Evolutionary conservation across 2,329 filamentous ascomycete species (phyloP), one percentile per base, ranked within the genome.

Genomic region (Neocatenulostroma microsporum): DNA sequence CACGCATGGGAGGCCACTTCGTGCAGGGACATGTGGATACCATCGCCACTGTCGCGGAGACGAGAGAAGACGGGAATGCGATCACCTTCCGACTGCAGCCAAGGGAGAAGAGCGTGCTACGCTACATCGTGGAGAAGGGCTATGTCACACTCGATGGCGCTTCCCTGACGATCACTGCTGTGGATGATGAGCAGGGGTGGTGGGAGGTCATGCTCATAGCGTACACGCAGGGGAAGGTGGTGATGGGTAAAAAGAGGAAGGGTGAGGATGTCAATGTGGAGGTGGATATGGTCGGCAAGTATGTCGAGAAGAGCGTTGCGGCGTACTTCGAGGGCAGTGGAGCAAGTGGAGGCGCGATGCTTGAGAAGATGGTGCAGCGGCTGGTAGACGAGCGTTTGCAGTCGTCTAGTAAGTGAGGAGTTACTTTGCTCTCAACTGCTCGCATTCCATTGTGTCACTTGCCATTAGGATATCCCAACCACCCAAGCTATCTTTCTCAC

Each of bases 21-120:
- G 89, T 96, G 21, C 93, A 98, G 66, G 91, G 91, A 26, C 91
- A 98, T 62, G 89, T 98, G 42, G 93, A 98, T 63, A 89, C 86
- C 9, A 78, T 82, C 25, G 91, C 89, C 0, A 75, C 73, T 28
- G 83, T 98, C 42, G 57, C 80, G 26, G 74, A 75, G 28, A 74
- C 83, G 23, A 79, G 74, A 13, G 78, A 80, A 3, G 91, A 98
- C 62, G 87, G 89, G 39, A 94, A 96, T 64, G 85, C 91, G 6
- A 62, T 94, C 43, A 93, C 85, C 1, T 83, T 96, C 61, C 76
- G 89, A 24, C 79, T 98, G 61, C 69, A 73, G 59, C 88, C 89
- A 4, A 70, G 72, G 42, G 77, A 83, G 46, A 69, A 63, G 34
- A 71, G 70, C 4, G 76, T 94, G 44, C 62, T 98, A 64, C 71